Conservation (phyloP, 1,139 yeast genomes). For the Geotrichum carabidarum region DNA sequence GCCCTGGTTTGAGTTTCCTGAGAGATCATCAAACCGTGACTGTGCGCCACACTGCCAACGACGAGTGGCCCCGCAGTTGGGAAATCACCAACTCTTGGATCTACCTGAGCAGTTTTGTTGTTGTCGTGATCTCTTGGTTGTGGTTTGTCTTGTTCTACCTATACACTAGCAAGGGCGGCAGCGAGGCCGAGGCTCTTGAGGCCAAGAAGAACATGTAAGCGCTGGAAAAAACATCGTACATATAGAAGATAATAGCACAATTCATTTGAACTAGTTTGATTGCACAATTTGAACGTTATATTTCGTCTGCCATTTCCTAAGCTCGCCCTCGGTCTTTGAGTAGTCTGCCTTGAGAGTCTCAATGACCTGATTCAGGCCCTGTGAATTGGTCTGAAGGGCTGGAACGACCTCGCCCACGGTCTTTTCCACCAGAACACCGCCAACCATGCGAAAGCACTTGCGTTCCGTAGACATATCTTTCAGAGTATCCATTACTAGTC, state of each 20-base stretch:
- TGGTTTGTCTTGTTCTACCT: conserved; percentile 65
- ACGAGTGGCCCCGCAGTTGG: conserved; percentile 92
- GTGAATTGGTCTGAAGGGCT: conserved; percentile 56
- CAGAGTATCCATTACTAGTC: conserved; percentile 54
- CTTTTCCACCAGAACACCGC: conserved; percentile 85
- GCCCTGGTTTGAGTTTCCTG: conserved; percentile 71
- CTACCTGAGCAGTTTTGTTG: conserved; percentile 63
- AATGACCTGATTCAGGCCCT: conserved; percentile 39
- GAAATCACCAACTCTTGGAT: conserved; percentile 92
- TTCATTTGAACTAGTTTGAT: conserved; percentile 16
- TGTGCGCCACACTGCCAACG: conserved; percentile 90
- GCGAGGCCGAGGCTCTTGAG: conserved; percentile 19
- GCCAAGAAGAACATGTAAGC: conserved; percentile 8
- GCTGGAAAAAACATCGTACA: neutral
- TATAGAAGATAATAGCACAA: neutral
- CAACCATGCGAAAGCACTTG: conserved; percentile 88
- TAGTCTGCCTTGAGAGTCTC: conserved; percentile 36
- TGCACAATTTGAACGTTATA: conserved; percentile 43
- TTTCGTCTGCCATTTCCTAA: conserved; percentile 41
- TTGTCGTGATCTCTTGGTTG: conserved; percentile 73
- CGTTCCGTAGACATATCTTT: conserved; percentile 51
- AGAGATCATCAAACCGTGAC: conserved; percentile 67
- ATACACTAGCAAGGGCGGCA: conserved; percentile 33
- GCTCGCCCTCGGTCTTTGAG: conserved; percentile 36
- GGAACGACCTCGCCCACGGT: conserved; percentile 71